Conservation (phyloP, 805 yeast species). For the Saccharomycopsis guyanensis region DNA sequence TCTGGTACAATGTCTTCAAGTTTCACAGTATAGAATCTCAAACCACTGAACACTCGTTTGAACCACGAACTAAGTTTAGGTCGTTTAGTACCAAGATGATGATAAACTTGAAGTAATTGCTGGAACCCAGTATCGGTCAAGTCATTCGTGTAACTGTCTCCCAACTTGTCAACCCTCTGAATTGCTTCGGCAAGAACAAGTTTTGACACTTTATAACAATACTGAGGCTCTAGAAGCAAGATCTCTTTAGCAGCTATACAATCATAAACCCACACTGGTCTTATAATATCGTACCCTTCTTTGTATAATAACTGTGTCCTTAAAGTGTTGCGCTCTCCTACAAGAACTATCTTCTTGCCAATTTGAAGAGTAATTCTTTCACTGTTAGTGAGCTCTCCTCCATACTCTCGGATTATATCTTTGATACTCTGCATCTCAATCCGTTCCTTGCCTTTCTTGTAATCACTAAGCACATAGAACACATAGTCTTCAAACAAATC, state of each 20-base stretch:
- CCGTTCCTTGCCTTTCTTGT: conserved; percentile 23
- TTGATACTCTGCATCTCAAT: conserved; percentile 31
- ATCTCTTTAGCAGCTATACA: conserved; percentile 39
- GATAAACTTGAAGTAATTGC: conserved; percentile 5
- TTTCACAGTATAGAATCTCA: neutral
- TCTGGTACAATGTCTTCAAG: neutral
- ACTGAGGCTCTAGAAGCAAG: conserved; percentile 53
- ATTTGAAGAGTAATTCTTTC: conserved; percentile 22
- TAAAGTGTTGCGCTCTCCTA: conserved; percentile 34
- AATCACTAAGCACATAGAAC: conserved; percentile 52
- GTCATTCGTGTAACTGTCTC: conserved; percentile 49
- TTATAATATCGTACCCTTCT: conserved; percentile 53
- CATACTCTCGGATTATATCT: conserved; percentile 35
- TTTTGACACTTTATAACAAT: conserved; percentile 40
- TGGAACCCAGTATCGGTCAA: conserved; percentile 24
- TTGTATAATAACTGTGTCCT: conserved; percentile 33
- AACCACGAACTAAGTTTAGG: conserved; percentile 3
- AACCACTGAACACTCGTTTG: neutral
- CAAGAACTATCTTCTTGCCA: conserved; percentile 24
- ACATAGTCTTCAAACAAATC: conserved; percentile 37
- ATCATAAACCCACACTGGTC: conserved; percentile 68
- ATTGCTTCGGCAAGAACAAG: conserved; percentile 24
- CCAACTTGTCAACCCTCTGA: conserved; percentile 45
- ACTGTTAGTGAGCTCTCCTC: conserved; percentile 41
- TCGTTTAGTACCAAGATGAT: no score